Conservation (phyloP, 1,284 basidiomycete genomes). For the Boletus coffeatus region DNA sequence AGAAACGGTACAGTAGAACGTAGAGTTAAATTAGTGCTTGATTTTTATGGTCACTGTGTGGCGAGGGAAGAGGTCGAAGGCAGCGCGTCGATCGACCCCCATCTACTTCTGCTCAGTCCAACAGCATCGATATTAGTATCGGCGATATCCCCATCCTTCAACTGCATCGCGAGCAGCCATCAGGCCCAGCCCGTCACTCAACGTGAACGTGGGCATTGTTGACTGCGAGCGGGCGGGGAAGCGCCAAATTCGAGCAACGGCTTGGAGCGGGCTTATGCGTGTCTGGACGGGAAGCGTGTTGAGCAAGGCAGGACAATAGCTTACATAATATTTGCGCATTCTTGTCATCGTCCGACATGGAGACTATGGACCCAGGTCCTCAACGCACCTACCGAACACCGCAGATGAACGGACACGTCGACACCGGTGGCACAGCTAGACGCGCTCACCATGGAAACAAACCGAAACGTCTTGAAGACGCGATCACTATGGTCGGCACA, state of each 20-base stretch:
- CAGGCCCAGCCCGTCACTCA: background rate
- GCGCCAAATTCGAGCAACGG: background rate
- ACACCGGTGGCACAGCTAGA: constrained; percentile 16
- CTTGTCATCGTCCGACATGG: constrained; percentile 7
- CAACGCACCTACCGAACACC: constrained; percentile 17
- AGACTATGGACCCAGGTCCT: constrained; percentile 23
- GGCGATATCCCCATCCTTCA: too few relatives aligned
- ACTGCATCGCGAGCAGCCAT: too few relatives aligned
- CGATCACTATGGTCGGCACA: constrained; percentile 86
- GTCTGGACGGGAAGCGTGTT: background rate
- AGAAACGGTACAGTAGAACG: background rate
- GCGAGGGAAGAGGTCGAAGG: background rate
- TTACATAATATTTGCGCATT: background rate
- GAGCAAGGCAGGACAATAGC: background rate
- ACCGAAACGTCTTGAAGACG: constrained; percentile 78
- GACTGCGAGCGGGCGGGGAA: background rate
- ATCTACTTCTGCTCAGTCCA: background rate
- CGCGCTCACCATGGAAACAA: constrained; percentile 38
- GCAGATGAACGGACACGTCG: constrained; percentile 20
- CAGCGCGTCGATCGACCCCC: background rate
- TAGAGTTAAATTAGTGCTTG: background rate
- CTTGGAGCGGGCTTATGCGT: background rate
- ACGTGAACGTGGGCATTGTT: background rate
- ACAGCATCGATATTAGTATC: background rate
- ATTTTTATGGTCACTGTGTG: background rate